These are phyloP conservation scores for Hanseniaspora mollemarum DNA, from an alignment of 805 yeast genomes.

Conservation along the genomic window DNA sequence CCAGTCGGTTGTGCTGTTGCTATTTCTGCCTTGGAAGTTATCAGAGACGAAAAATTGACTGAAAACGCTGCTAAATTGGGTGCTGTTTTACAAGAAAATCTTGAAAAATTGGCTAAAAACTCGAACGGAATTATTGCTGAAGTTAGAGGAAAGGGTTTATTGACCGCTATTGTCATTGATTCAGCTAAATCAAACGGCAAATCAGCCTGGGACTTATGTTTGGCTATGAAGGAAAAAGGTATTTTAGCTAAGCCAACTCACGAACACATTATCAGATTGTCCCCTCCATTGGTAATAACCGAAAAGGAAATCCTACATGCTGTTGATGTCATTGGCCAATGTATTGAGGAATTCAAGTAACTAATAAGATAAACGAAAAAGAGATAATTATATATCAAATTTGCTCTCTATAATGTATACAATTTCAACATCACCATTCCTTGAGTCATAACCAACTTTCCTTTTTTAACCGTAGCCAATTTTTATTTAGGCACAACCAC, in stretches of 20 bases:
- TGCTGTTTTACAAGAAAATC: conserved; percentile 49
- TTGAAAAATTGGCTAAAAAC: conserved; percentile 41
- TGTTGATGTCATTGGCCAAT: conserved; percentile 54
- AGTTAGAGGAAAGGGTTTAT: conserved; percentile 74
- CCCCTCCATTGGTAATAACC: conserved; percentile 88
- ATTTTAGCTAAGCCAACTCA: conserved; percentile 94
- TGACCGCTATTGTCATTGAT: conserved; percentile 87
- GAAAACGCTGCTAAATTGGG: conserved; percentile 70
- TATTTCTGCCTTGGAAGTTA: conserved; percentile 83
- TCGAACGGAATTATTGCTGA: conserved; percentile 47
- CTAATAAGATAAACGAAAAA: background rate
- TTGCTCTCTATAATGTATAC: too few species aligned
- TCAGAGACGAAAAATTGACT: conserved; percentile 73
- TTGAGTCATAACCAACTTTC: too few species aligned
- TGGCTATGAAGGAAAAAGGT: conserved; percentile 78
- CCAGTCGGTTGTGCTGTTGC: conserved; percentile 90
- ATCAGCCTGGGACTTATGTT: conserved; percentile 91
- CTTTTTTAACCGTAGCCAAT: too few species aligned
- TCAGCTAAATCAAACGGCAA: conserved; percentile 71
- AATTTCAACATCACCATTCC: too few species aligned
- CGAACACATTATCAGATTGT: conserved; percentile 86
- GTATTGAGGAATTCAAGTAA: conserved; percentile 33
- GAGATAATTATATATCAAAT: background rate
- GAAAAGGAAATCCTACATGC: conserved; percentile 78
- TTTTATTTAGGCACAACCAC: too few species aligned